Conservation (phyloP, 208 protist genomes). For the Leishmania mexicana region DNA sequence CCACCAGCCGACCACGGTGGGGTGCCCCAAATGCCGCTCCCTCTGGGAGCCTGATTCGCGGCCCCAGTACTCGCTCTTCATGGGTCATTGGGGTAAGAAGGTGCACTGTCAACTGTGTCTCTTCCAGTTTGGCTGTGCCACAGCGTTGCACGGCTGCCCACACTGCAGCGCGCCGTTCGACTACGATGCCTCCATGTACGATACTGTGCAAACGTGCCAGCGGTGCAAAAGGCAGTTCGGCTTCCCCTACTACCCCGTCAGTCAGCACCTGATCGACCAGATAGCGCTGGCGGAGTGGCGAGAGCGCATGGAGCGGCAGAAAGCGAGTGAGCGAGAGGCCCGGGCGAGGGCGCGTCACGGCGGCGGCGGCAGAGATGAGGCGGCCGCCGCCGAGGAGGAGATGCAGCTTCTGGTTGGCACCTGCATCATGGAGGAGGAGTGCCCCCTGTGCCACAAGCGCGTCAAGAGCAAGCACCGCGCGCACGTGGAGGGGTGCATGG, state of each 20-base stretch:
- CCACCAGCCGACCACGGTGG: conserved; percentile 56
- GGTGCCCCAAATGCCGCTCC: conserved; percentile 77
- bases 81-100: conserved; percentile 78
- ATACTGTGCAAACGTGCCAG: conserved; percentile 48
- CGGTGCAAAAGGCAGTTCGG: conserved; percentile 69
- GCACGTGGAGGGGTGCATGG: conserved; percentile 64
- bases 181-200: conserved; percentile 85
- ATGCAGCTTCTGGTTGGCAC: conserved; percentile 50
- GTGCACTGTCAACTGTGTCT: conserved; percentile 89
- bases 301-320: conserved; percentile 43
- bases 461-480: conserved; percentile 53
- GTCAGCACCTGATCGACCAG: conserved; percentile 69
- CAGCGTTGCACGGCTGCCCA: conserved; percentile 81
- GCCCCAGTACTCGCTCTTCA: conserved; percentile 89
- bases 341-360: conserved; percentile 35
- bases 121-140: conserved; percentile 77
- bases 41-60: conserved; percentile 72
- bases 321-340: conserved; percentile 46
- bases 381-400: conserved; percentile 34
- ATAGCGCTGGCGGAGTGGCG: conserved; percentile 65
- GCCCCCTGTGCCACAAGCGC: conserved; percentile 62
- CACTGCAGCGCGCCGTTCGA: conserved; percentile 73
- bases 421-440: conserved; percentile 73
- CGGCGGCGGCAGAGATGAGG: conserved; percentile 10
- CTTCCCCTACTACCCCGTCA: conserved; percentile 88